Evolutionary conservation across 192 early-diverging fungal species (phyloP), one percentile per base, ranked within the genome.

Genomic region (Coemansia sp.): DNA sequence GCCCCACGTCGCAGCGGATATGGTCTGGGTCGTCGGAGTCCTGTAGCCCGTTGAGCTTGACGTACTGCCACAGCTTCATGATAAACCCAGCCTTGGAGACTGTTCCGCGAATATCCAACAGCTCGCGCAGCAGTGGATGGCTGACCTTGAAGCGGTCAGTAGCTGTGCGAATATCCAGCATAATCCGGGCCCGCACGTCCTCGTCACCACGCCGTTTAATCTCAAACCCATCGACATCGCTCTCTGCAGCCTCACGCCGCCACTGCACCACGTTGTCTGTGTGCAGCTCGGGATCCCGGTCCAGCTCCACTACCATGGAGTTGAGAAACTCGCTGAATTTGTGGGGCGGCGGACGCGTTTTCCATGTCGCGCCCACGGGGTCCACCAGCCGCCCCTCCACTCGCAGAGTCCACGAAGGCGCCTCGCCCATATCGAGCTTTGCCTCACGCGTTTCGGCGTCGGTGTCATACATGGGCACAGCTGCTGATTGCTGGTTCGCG

Each of bases 61-160:
- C 90, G 69, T 99, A 99, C 73, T 99, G 92, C 95, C 95, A 97
- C 48, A 99, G 71, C 43, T 88, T 89, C 86, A 90, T 88, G 59
- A 96, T 90, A 45, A 95, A 88, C 6, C 62, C 66, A 11, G 66
- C 70, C 39, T 76, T 72, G 65, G 72, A 64, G 13, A 71, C 56
- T 1, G 70, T 41, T 0, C 75, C 80, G 60, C 91, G 86, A 16
- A 97, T 84, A 35, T 89, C 88, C 47, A 99, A 75, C 57, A 99
- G 62, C 58, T 88, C 85, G 8, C 88, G 86, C 73, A 99, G 72
- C 20, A 83, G 80, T 12, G 87, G 84, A 28, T 87, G 61, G 64
- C 63, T 87, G 50, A 97, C 74, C 61, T 94, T 93, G 83, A 88
- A 94, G 53, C 89, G 91, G 65, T 91, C 87, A 0, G 93, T 91